Evolutionary conservation across 495 filamentous ascomycete genomes (phyloP), one percentile per base, ranked within the genome.

Genomic region (Pyrenopolyporus hunteri): DNA sequence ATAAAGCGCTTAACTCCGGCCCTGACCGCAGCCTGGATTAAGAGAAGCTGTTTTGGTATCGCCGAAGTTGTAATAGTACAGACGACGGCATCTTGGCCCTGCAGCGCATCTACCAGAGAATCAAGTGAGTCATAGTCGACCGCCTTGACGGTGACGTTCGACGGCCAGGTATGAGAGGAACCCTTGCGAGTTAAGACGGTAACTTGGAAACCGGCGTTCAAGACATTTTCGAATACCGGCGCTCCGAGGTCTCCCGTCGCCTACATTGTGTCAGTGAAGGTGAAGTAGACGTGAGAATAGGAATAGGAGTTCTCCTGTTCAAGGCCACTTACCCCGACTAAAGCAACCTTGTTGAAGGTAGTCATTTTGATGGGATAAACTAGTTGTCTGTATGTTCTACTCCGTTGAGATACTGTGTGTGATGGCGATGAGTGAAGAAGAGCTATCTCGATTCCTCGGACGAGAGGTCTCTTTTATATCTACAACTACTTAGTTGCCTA

Each of bases 1-100:
- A 87, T 64, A 61, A 82, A 80, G 26, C 82, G 78, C 63, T 78
- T 70, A 6, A 86, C 80, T 10, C 75, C 73, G 0, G 80, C 79
- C 5, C 73, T 73, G 11, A 75, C 66, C n/a, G 82, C 74, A 2
- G 83, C 84, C 10, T 83, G 77, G 31, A 85, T 71, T 14, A 85
- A 64, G 1, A 53, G 51, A 1, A 66, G 37, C 39, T 85, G 81
- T 3, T 60, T 47, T 0, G 51, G 19, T 1, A 65, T 54, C 0
- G 65, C 45, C 4, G 73, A 13, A 0, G 53, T 47, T 0, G 33
- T 39, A 3, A 70, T 57, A 1, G 81, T 63, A n/a, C 76, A 42
- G 44, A 84, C 68, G 1, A 81, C 72, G 9, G 80, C 77, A 44
- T 83, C 82, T 46, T 81, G 77, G 16, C 73, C 78, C n/a, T 56